Evolutionary conservation across 768 basidiomycete species (phyloP).

Genomic region (Guyanaporus albipodus): DNA sequence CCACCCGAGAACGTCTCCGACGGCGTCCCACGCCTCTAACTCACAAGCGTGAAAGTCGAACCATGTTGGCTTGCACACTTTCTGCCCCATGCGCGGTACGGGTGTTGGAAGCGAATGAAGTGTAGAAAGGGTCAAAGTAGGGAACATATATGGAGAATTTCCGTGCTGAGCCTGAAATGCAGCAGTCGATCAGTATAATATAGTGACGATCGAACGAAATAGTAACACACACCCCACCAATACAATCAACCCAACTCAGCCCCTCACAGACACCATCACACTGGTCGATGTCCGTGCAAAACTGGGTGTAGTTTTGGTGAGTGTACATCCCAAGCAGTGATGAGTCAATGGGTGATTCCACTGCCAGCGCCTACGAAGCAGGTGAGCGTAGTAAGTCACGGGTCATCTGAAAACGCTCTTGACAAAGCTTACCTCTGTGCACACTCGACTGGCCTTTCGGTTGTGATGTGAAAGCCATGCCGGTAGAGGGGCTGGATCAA

Average conservation of each 20-base stretch:
- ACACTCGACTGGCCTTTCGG: constrained; percentile 67
- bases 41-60: constrained; percentile 61
- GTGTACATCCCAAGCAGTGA: constrained; percentile 85
- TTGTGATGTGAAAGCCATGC: constrained; percentile 55
- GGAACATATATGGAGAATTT: constrained; percentile 79
- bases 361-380: constrained; percentile 55
- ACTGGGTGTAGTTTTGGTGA: constrained; percentile 91
- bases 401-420: background rate
- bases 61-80: constrained; percentile 82
- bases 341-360: constrained; percentile 87
- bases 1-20: constrained; percentile 57
- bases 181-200: no score
- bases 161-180: constrained; percentile 57
- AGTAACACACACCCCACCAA: constrained; percentile 46
- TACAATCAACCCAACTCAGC: constrained; percentile 73
- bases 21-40: constrained; percentile 56
- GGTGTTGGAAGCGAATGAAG: constrained; percentile 88
- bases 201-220: background rate
- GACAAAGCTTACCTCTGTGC: constrained; percentile 57
- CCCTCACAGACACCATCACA: constrained; percentile 66
- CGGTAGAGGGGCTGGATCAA: constrained; percentile 56
- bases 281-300: constrained; percentile 74
- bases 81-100: constrained; percentile 74
- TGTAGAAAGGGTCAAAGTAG: constrained; percentile 74
- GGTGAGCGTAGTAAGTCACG: background rate